Evolutionary conservation across 2,329 filamentous ascomycete species (phyloP), one percentile per base, ranked within the genome.

Genomic region (Ophiostoma montium): DNA sequence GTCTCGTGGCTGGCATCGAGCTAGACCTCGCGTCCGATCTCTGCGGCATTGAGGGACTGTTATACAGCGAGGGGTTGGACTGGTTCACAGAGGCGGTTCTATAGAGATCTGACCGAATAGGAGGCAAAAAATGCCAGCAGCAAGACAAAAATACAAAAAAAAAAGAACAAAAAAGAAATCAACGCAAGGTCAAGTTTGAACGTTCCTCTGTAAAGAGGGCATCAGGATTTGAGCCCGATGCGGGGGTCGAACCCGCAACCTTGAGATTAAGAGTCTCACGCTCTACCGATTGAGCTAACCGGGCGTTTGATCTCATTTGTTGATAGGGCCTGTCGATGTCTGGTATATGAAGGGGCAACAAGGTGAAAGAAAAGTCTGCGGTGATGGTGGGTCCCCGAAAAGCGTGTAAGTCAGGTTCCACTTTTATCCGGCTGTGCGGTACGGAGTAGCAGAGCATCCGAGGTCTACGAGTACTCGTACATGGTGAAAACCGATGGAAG

Each of bases 251-350:
- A 59, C 58, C 58, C 58, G 56, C 58, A 59, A 58, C 57, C 57
- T 59, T 59, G 54, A 57, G 57, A 59, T 72, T 75, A 75, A 76
- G 78, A 81, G 78, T 80, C 77, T 79, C 72, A 80, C 76, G 77
- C 76, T 82, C 78, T 82, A 80, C 74, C 74, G 74, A 78, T 78
- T 78, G 75, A 78, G 75, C 75, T 78, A 79, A 70, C 72, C 70
- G 67, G 71, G 71, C 70, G 54, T 54, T 51, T 35, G 49, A 50
- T 51, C 52, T 55, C 49, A 53, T 54, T 54, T 41, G 38, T 27
- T 41, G 38, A 23, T 8, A 15, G 1, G 5, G 8, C 12, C 7
- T n/a, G 3, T 41, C 12, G 38, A 23, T 15, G 23, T 21, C 15
- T 3, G 7, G 1, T 41, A 41, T 41, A 27, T 41, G 18, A 41